phyloP scores from a whole-genome alignment of 306 rosid genomes.

The Cicer cuneatum region DNA sequence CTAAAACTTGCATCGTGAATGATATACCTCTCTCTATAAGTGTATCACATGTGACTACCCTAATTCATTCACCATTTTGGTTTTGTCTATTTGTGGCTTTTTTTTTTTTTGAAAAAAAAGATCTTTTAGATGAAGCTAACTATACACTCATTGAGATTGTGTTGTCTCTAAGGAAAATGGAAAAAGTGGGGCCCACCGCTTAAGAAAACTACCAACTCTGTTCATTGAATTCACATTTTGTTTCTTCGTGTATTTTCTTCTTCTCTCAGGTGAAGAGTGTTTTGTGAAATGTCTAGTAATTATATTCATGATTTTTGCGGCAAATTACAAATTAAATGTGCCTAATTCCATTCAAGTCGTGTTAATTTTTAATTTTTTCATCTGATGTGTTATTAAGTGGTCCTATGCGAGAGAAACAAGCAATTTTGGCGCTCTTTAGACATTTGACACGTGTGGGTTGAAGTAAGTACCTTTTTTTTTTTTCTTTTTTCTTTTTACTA shows the following conservation, averaged over 20 bases:
- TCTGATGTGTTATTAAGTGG: too few species aligned
- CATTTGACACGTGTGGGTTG: too few species aligned
- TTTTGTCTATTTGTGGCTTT: background rate
- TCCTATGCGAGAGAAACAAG: too few species aligned
- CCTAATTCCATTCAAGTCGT: too few species aligned
- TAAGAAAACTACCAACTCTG: background rate
- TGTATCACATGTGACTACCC: background rate
- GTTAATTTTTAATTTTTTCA: too few species aligned
- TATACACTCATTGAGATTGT: background rate
- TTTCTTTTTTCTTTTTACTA: too few species aligned
- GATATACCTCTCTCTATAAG: background rate
- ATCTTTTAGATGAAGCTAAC: slow-evolving; percentile 21
- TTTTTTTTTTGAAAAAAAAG: background rate
- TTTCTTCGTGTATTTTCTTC: background rate
- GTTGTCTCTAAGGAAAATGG: too few species aligned
- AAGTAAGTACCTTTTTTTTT: too few species aligned
- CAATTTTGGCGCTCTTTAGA: too few species aligned
- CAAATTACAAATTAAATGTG: too few species aligned
- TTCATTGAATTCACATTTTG: background rate
- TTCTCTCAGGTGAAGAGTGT: background rate
- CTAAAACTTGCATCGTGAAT: background rate
- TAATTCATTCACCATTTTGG: background rate
- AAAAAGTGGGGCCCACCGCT: background rate
- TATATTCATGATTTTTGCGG: too few species aligned
- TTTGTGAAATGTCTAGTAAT: too few species aligned